Evolutionary conservation across 2,329 filamentous ascomycete genomes (phyloP), one percentile per base, ranked within the genome.

Genomic region (Diaporthe ampelina): DNA sequence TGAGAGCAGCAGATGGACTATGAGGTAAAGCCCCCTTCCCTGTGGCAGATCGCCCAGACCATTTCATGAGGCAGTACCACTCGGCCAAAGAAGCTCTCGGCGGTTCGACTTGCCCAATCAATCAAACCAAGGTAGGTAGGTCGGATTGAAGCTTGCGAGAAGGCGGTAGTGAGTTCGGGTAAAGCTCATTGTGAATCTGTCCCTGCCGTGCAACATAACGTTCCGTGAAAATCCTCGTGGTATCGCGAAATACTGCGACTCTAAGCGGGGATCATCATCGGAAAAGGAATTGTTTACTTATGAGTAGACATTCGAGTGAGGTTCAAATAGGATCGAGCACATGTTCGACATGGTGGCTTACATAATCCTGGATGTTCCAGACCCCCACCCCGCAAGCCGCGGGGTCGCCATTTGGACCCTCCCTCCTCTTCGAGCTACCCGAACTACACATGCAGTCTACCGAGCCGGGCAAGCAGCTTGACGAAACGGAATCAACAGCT

Each of bases 391-490:
- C 15, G 45, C 63, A 40, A 43, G 21, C 37, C 45, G 63, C 63
- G 63, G 63, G 63, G 63, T 17, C 17, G 40, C 24, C 43, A 32
- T 13, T 50, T 50, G 29, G 21, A 32, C 19, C 29, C n/a, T 40
- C 26, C 48, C n/a, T 29, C 26, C 24, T 40, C 54, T 37, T 71
- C 24, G 43, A 52, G 61, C 45, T 67, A 67, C 29, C 61, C 61
- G 29, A 52, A n/a, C 21, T 68, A 52, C 45, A 37, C 21, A 40
- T 52, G 59, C 59, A 63, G 40, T 13, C 59, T 63, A n/a, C 32
- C 10, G 45, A 26, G 32, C 32, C 32, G 32, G n/a, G 17, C 63
- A 68, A 54, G 32, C 63, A 68, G 63, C 63, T 68, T 37, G 48
- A 40, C 63, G 19, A n/a, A 68, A 26, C 63, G 3, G 32, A 24